These are phyloP conservation scores for Fusarium sp. DNA, from an alignment of 2,329 filamentous ascomycete species.

Conservation along the genomic window DNA sequence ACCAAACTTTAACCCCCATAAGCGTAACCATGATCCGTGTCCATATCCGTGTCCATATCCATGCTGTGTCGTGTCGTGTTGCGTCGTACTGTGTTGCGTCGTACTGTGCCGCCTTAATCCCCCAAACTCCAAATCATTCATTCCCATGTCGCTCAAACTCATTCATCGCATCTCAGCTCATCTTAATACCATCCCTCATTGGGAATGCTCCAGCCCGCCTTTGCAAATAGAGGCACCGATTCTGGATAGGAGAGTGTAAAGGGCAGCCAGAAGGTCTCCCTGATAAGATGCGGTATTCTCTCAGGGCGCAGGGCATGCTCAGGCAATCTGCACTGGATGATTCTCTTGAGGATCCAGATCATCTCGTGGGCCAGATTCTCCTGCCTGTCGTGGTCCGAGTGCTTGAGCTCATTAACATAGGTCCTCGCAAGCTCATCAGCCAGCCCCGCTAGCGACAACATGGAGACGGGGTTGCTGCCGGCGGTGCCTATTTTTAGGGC, in stretches of 20 bases:
- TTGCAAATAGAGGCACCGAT: constrained; percentile 41
- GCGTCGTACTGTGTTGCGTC: background rate
- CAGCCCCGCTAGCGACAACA: constrained; percentile 49
- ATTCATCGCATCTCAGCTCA: background rate
- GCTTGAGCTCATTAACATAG: constrained; percentile 44
- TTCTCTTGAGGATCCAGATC: constrained; percentile 48
- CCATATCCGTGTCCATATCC: background rate
- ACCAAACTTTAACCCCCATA: constrained; percentile 3
- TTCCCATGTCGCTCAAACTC: background rate
- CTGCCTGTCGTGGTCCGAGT: constrained; percentile 16
- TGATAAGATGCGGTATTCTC: constrained; percentile 35
- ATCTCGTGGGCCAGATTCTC: constrained; percentile 44
- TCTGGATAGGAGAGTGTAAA: constrained; percentile 45
- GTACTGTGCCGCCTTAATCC: background rate
- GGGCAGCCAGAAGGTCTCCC: constrained; percentile 44
- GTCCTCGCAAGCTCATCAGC: constrained; percentile 47
- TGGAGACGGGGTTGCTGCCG: constrained; percentile 20
- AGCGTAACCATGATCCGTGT: background rate
- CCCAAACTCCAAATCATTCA: constrained; percentile 16
- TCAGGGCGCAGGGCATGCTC: constrained; percentile 34
- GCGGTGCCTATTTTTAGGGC: constrained; percentile 26
- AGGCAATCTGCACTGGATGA: constrained; percentile 30
- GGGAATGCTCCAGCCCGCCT: constrained; percentile 42
- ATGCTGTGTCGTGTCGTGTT: background rate
- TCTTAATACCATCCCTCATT: constrained; percentile 12